Evolutionary conservation across 75 land plant genomes (phyloP).

Genomic region (Larix kaempferi): DNA sequence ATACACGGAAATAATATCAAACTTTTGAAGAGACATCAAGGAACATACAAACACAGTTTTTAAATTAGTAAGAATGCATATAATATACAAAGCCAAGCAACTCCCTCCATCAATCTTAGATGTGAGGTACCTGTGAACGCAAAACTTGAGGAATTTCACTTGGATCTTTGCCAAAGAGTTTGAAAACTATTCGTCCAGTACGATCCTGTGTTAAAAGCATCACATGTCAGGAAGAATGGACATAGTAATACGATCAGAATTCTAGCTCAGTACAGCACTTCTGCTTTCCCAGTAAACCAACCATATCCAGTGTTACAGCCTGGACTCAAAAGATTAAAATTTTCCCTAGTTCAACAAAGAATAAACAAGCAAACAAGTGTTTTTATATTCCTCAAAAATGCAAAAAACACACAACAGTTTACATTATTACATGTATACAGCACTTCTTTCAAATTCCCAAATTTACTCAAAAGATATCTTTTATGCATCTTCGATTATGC

Average conservation of each 20-base stretch:
- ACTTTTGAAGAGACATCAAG: neutral
- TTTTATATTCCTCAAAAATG: neutral
- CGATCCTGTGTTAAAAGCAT: constrained; percentile 24
- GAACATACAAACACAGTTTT: neutral
- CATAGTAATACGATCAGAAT: neutral
- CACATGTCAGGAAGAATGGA: neutral
- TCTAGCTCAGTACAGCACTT: neutral
- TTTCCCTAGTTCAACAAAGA: neutral
- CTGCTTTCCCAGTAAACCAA: neutral
- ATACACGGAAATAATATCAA: neutral
- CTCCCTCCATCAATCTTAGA: neutral
- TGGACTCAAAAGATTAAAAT: neutral
- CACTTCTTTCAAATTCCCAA: no score
- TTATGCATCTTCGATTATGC: neutral
- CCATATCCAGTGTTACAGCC: neutral
- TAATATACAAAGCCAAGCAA: neutral
- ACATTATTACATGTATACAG: no score
- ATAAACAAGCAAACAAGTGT: neutral
- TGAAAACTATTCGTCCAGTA: constrained; percentile 39
- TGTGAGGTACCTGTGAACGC: constrained; percentile 27
- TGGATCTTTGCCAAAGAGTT: constrained; percentile 47
- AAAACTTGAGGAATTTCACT: constrained; percentile 35
- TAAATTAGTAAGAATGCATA: constrained; percentile 4
- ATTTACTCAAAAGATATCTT: neutral
- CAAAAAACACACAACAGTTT: no score